A percentile compares a stretch with the other conserved stretches of the same genome.
Evolutionary conservation across 2,329 filamentous ascomycete species (phyloP).

Genomic region (Arthrobotrys sphaeroides): DNA sequence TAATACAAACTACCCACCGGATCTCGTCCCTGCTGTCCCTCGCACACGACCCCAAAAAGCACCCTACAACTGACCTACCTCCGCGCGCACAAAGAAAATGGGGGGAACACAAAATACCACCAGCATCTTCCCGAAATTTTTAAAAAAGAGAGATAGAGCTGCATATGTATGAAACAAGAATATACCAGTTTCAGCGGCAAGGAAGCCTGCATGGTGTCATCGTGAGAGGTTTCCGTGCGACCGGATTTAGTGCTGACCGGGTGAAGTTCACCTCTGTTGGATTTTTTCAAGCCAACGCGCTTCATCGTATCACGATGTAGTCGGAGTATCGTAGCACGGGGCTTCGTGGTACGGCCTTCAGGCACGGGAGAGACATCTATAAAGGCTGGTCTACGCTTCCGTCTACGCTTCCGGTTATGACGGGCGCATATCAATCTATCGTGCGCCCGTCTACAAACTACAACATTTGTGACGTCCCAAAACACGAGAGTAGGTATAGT

Average conservation of each 20-base stretch:
- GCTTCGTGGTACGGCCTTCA: too few species aligned
- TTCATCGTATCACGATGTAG: too few species aligned
- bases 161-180: conserved; percentile 27
- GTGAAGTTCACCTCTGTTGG: not conserved
- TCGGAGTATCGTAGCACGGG: too few species aligned
- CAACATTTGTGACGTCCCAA: too few species aligned
- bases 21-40: conserved; percentile 4
- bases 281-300: conserved; percentile 6
- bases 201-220: not conserved
- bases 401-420: too few species aligned
- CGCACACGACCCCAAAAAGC: conserved; percentile 10
- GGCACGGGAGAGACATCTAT: too few species aligned
- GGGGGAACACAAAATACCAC: not conserved
- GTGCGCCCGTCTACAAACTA: too few species aligned
- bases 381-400: too few species aligned
- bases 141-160: conserved; percentile 3
- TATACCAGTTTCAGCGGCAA: conserved; percentile 1
- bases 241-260: not conserved
- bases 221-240: not conserved
- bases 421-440: too few species aligned
- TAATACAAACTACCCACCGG: conserved; percentile 7
- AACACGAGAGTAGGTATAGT: too few species aligned
- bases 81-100: conserved; percentile 1
- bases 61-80: not conserved
- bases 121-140: conserved; percentile 11